Evolutionary conservation across 805 yeast species (phyloP).

Genomic region (Yarrowia sp.): DNA sequence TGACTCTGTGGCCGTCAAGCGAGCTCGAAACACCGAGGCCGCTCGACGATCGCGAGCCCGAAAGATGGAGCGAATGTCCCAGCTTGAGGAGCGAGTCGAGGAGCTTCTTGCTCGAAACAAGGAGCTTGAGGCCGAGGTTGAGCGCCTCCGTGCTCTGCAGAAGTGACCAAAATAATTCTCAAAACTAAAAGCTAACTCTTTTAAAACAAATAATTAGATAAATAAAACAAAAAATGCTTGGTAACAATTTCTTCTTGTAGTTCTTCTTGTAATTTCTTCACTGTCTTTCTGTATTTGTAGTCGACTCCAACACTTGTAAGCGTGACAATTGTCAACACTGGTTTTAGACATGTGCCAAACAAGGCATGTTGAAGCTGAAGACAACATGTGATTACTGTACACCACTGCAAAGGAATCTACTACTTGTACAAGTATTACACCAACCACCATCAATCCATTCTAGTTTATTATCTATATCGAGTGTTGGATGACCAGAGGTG

Average conservation of each 20-base stretch:
- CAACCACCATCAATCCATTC: background rate
- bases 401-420: too few relatives aligned
- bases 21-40: slow-evolving; percentile 94
- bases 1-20: slow-evolving; percentile 74
- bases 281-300: too few relatives aligned
- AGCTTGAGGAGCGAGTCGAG: slow-evolving; percentile 74
- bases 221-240: slow-evolving; percentile 1
- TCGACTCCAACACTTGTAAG: too few relatives aligned
- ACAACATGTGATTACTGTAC: too few relatives aligned
- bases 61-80: slow-evolving; percentile 83
- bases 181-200: slow-evolving; percentile 25
- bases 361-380: too few relatives aligned
- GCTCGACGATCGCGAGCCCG: slow-evolving; percentile 94
- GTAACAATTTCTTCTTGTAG: too few relatives aligned
- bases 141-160: slow-evolving; percentile 43
- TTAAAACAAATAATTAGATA: background rate
- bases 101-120: slow-evolving; percentile 57
- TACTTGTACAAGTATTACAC: too few relatives aligned
- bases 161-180: background rate
- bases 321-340: too few relatives aligned
- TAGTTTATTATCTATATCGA: slow-evolving; percentile 5
- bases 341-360: too few relatives aligned
- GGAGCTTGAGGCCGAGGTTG: slow-evolving; percentile 61
- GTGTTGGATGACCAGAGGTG: slow-evolving; percentile 10
- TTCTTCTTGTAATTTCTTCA: background rate